Percentiles rank a stretch among this genome's conserved stretches.
phyloP scores from a whole-genome alignment of 345 rosid species.

The Moricandia arvensis region DNA sequence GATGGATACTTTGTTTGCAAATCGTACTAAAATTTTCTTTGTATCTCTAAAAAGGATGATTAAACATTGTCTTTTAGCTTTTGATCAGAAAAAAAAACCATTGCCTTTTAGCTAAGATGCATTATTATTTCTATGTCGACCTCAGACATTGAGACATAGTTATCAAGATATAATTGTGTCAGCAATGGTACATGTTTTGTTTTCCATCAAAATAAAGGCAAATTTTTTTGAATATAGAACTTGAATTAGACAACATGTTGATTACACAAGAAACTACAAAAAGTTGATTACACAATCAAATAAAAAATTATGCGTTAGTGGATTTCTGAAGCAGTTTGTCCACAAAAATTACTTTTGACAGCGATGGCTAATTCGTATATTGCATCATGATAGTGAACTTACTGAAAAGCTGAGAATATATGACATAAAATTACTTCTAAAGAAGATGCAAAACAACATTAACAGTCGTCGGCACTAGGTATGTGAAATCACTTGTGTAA shows the following conservation, averaged over 20 bases:
- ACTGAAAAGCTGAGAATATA: background rate
- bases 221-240: background rate
- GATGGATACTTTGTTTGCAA: too few relatives aligned
- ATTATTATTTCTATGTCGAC: background rate
- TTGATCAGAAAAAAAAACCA: too few relatives aligned
- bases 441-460: background rate
- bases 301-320: conserved; percentile 1
- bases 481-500: background rate
- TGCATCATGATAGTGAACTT: conserved; percentile 2
- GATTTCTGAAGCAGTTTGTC: conserved; percentile 27
- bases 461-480: background rate
- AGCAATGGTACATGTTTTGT: background rate
- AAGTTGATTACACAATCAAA: conserved; percentile 11
- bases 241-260: background rate
- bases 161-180: background rate
- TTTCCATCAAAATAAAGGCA: background rate
- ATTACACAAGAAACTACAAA: background rate
- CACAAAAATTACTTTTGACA: conserved; percentile 20
- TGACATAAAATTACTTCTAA: background rate
- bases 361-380: background rate
- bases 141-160: background rate
- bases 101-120: background rate
- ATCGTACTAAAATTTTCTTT: too few relatives aligned
- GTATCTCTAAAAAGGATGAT: background rate
- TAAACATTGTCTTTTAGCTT: too few relatives aligned